Percentiles rank a stretch among this genome's conserved stretches.
phyloP scores from a whole-genome alignment of 2,329 filamentous ascomycete genomes.

The Phialocephala sp. region DNA sequence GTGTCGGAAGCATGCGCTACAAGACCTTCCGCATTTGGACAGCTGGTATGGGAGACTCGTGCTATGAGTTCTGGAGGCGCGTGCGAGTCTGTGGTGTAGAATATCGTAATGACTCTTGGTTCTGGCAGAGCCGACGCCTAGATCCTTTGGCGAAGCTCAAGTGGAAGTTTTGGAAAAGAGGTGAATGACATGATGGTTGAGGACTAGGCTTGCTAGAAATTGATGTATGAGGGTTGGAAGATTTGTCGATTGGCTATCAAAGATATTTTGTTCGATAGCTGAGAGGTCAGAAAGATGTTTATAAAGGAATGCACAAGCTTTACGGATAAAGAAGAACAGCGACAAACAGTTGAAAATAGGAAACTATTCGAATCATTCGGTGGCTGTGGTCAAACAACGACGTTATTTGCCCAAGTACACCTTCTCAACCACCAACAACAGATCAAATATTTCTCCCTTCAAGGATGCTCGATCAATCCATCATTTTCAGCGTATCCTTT shows the following conservation, averaged over 20 bases:
- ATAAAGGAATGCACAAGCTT: background rate
- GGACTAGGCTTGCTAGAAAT: background rate
- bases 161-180: background rate
- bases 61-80: background rate
- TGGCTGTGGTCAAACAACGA: background rate
- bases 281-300: background rate
- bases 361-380: background rate
- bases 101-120: background rate
- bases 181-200: background rate
- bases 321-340: background rate
- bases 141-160: background rate
- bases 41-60: background rate
- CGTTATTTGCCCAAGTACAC: too few species aligned
- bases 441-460: too few species aligned
- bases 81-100: background rate
- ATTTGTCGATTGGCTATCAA: background rate
- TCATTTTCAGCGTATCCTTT: too few species aligned
- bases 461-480: too few species aligned
- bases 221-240: too few species aligned
- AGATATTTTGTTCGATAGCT: background rate
- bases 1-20: background rate
- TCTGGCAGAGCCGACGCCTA: background rate
- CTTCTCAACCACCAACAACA: too few species aligned
- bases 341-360: background rate
- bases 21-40: background rate